phyloP scores from a whole-genome alignment of 345 rosid species.

The Arabidopsis suecica region DNA sequence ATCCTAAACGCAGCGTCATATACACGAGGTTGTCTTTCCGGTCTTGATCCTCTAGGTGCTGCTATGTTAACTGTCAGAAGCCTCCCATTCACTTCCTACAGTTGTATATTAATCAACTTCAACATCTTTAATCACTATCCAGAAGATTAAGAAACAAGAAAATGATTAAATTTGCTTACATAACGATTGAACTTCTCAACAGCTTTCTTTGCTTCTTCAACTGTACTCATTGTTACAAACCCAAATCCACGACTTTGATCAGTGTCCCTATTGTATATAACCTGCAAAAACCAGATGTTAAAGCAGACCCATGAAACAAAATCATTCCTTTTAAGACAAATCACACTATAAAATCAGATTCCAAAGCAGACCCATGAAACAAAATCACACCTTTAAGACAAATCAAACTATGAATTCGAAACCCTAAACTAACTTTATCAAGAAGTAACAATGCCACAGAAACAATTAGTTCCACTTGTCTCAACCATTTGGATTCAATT shows the following conservation, averaged over 20 bases:
- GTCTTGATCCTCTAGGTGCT: conserved; percentile 64
- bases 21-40: conserved; percentile 58
- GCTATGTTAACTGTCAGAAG: conserved; percentile 72
- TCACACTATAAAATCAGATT: too few relatives aligned
- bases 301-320: not conserved
- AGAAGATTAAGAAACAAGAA: not conserved
- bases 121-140: not conserved
- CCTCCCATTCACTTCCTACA: conserved; percentile 66
- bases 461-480: too few relatives aligned
- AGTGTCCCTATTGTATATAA: conserved; percentile 72
- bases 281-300: conserved; percentile 46
- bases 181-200: conserved; percentile 57
- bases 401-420: not conserved
- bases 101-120: not conserved
- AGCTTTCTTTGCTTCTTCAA: conserved; percentile 80
- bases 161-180: conserved; percentile 47
- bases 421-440: not conserved
- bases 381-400: not conserved
- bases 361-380: too few relatives aligned
- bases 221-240: conserved; percentile 78
- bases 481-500: conserved; percentile 35
- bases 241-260: conserved; percentile 86
- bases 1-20: conserved; percentile 52
- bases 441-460: not conserved
- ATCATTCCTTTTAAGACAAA: not conserved